Conservation (phyloP, 1,284 basidiomycete genomes). For the Malassezia cuniculi region DNA sequence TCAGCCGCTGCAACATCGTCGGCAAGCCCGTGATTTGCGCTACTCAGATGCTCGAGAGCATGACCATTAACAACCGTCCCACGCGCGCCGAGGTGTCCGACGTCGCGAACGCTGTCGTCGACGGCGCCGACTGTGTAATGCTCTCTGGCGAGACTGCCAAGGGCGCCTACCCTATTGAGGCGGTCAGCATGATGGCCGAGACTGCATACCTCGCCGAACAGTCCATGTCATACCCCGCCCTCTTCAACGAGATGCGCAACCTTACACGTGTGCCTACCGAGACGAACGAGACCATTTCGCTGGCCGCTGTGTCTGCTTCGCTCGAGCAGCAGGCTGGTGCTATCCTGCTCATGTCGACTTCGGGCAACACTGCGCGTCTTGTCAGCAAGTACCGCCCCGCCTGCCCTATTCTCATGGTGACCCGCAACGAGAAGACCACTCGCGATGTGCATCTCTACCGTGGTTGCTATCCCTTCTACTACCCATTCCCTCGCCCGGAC, state of each 20-base stretch:
- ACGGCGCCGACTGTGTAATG: conserved; percentile 46
- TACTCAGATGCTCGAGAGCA: conserved; percentile 96
- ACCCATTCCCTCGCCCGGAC: conserved; percentile 79
- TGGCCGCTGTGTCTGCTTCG: conserved; percentile 40
- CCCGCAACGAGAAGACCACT: conserved; percentile 85
- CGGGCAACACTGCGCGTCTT: conserved; percentile 83
- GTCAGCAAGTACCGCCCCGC: conserved; percentile 91
- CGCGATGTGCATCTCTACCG: conserved; percentile 94
- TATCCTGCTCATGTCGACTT: conserved; percentile 86
- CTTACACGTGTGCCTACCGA: conserved; percentile 38
- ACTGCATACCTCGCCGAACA: conserved; percentile 44
- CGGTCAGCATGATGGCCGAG: conserved; percentile 48
- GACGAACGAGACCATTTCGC: conserved; percentile 43
- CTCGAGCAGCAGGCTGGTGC: conserved; percentile 44
- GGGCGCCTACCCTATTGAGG: conserved; percentile 42
- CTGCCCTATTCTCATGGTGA: conserved; percentile 76
- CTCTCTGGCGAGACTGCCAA: conserved; percentile 45
- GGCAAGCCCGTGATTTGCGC: conserved; percentile 87
- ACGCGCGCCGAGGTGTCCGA: conserved; percentile 45
- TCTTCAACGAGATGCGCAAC: conserved; percentile 49
- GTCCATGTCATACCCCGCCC: conserved; percentile 38
- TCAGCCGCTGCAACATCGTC: conserved; percentile 45
- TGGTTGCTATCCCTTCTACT: conserved; percentile 94
- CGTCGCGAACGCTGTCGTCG: conserved; percentile 44
- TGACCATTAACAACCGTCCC: conserved; percentile 45